Base-by-base conservation (phyloP, 192 early-diverging fungal species). In the Radiomyces spectabilis region DNA sequence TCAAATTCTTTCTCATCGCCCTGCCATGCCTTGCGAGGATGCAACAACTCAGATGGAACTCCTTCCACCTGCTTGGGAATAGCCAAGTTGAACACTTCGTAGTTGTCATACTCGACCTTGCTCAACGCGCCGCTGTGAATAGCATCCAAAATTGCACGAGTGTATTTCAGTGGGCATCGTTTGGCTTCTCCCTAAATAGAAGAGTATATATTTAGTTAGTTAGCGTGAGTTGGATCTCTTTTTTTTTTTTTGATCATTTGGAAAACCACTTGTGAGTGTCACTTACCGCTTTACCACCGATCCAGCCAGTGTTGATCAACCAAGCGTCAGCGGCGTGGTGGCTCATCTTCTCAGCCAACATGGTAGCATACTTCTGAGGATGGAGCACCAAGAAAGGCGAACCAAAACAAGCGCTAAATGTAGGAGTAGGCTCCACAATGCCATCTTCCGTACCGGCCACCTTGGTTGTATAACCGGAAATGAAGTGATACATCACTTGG, bases 381-480 rank as follows among this genome's bases (percentile, higher is more conserved):
- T 97, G 94, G 76, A 91, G 85, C 47, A 95, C 92, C 25, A 97
- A 75, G 85, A 97, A 97, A n/a, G 94, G 92, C 52, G 90, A 84
- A 50, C 92, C 92, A 59, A 91, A 94, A 74, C 90, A 94, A 19
- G 89, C 82, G 40, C 84, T 86, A 68, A 97, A 97, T 1, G 92
- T 95, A 39, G 94, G 90, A 62, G 80, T 73, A 13, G 94, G 94
- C 69, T 92, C 90, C 5, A 83, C 86, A 38, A 97, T 82, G 45
- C 94, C 94, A n/a, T 93, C 90, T 59, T 97, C 94, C 16, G 94
- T 97, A 43, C 94, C 94, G 22, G 94, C 88, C 64, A 97, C 89
- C 83, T 97, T 97, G 64, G 94, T 89, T 1, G 94, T 97, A 80
- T 94, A 97, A 8, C 92, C 94, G 25, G 86, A 88, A 66, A 97